Base-by-base conservation (phyloP, 2,329 filamentous ascomycete species). In the Akanthomyces muscarius region DNA sequence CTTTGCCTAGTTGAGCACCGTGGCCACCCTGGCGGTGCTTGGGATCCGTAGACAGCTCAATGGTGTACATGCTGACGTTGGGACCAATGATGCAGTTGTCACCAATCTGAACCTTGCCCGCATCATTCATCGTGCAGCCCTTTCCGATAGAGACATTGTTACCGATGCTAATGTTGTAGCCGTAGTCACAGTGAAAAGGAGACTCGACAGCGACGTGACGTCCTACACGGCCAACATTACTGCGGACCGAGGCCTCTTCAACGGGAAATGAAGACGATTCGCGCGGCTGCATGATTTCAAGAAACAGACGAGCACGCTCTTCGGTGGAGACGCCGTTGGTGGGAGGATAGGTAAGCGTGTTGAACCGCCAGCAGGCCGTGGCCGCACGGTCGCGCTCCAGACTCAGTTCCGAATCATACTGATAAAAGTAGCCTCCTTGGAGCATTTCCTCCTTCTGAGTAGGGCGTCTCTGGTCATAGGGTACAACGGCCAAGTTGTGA, bases 391-490 rank as follows among this genome's bases (percentile, higher is more conserved):
- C 88, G n/a, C 94, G 89, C 70, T 97, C 93, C 23, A 90, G 82
- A 16, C 90, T 83, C 5, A 99, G 83, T 69, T 92, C 88, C 65
- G 87, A 84, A 71, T 91, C 87, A 66, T 89, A 93, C 7, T 91
- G 90, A 65, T 87, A 88, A 75, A 92, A 98, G n/a, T 86, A 83
- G 47, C 90, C 83, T 14, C 91, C 91, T 38, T 82, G 82, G 18
- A 96, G 79, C 94, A 98, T 98, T 73, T 95, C 92, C 65, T 96
- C 90, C 75, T 95, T 95, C 72, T 97, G 91, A 1, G 87, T 89
- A 6, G 60, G 51, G 65, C 82, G 77, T 69, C 74, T 70, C 50
- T 71, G 69, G 2, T 78, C 76, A 63, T 81, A 83, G 5, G 51
- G 42, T 18, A 50, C 51, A 41, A 62, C 60, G 7, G 60, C 21